Base-by-base conservation (phyloP, 306 rosid species). In the Vicia sativa region DNA sequence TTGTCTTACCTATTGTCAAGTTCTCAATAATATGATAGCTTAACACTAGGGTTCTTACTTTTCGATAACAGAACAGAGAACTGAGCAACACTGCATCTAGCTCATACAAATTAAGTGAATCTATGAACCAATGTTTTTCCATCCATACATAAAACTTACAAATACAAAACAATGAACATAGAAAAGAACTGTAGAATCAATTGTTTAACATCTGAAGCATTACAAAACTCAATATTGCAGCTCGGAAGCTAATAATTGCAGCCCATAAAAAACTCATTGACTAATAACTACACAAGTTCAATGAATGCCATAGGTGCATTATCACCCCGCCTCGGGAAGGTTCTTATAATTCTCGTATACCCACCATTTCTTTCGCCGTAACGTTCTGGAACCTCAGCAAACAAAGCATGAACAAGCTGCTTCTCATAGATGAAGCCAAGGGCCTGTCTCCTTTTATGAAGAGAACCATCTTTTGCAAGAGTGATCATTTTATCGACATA, bases 271-370 rank as follows among this genome's bases (percentile, higher is more conserved):
- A 5, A 73, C 3, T 3, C 9, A 21, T 49, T 10, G 11, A 8
- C 16, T 38, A 38, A 61, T 61, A 38, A 39, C 35, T 78, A 92
- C 74, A 93, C 98, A 65, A 93, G 98, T 78, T 93, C 97, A 68
- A 93, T 90, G 83, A 77, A 90, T 10, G 98, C 97, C 97, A 93
- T 90, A 26, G 97, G 97, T 34, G 98, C 98, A 82, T 93, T 93
- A 80, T 93, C 98, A 52, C 98, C 98, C 55, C 98, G 83, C 78
- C 96, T 82, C 0, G 97, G 91, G 35, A 88, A 78, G 31, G 97
- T 90, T 81, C 96, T 83, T 25, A 86, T 71, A 23, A 93, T 93
- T 82, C 97, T 82, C 3, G 96, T 90, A 62, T 93, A 93, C 8
- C 98, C 97, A 59, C 98, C 98, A 70, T 93, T 90, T 62, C 98